A percentile compares a stretch with the other conserved stretches of the same genome.
These are phyloP conservation scores for Carex sylvatica DNA, from an alignment of 202 grass and related monocot genomes.

Conservation along the genomic window DNA sequence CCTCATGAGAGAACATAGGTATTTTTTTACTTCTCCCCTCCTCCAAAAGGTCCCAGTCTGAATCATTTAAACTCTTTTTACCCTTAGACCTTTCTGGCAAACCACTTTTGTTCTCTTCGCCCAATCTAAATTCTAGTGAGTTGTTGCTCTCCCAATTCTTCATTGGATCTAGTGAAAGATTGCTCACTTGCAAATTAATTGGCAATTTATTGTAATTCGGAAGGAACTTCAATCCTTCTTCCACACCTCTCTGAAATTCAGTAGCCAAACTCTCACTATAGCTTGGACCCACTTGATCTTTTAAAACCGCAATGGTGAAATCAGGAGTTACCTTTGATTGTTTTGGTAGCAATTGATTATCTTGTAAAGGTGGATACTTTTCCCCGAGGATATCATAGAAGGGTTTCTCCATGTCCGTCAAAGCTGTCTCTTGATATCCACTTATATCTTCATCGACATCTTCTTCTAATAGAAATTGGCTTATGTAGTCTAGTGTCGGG, in stretches of 20 bases:
- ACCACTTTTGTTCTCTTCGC: neutral
- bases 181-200: conserved; percentile 1
- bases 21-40: conserved; percentile 31
- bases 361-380: conserved; percentile 23
- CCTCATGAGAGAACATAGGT: conserved; percentile 23
- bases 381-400: conserved; percentile 10
- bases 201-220: conserved; percentile 2
- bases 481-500: conserved; percentile 27
- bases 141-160: conserved; percentile 2
- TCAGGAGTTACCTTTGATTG: conserved; percentile 30
- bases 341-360: conserved; percentile 21
- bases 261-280: neutral
- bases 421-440: neutral
- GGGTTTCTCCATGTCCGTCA: conserved; percentile 9
- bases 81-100: neutral
- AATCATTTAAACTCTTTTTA: neutral
- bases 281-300: neutral
- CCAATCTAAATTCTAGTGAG: neutral
- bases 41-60: conserved; percentile 33
- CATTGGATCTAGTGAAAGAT: no score
- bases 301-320: neutral
- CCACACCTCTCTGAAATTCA: conserved; percentile 10
- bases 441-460: neutral
- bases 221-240: conserved; percentile 9
- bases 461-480: conserved; percentile 4